phyloP scores from a whole-genome alignment of 1,284 basidiomycete genomes.

The Rhodotorula sp. region DNA sequence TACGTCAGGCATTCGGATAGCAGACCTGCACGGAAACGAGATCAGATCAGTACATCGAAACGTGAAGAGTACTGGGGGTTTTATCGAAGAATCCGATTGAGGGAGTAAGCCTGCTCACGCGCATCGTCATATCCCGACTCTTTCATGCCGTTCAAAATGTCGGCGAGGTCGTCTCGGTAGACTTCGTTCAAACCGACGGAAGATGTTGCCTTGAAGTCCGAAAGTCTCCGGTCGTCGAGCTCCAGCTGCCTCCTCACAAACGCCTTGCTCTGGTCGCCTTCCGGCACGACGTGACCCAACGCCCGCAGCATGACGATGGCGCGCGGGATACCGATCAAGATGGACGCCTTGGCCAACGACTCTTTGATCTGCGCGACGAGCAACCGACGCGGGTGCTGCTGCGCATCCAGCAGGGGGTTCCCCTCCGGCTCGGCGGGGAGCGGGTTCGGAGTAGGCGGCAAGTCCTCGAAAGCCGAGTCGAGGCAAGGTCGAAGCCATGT shows the following conservation, averaged over 20 bases:
- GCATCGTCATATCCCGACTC: neutral
- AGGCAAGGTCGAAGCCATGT: slow-evolving; percentile 20
- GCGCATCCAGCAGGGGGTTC: slow-evolving; percentile 1
- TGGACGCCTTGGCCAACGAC: slow-evolving; percentile 18
- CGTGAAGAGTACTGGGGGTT: no score
- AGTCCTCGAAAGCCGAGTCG: neutral
- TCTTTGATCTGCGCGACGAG: slow-evolving; percentile 27
- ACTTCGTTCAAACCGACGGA: slow-evolving; percentile 14
- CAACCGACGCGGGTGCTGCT: slow-evolving; percentile 19
- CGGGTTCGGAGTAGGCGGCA: neutral
- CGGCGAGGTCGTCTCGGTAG: slow-evolving; percentile 22
- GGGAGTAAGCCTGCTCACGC: no score
- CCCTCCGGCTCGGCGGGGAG: slow-evolving; percentile 10
- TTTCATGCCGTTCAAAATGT: slow-evolving; percentile 19
- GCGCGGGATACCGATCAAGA: slow-evolving; percentile 30
- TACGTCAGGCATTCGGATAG: slow-evolving; percentile 31
- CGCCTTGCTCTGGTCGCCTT: slow-evolving; percentile 2
- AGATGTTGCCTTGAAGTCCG: neutral
- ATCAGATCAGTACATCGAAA: neutral
- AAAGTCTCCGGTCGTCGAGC: neutral
- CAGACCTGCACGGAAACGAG: slow-evolving; percentile 4
- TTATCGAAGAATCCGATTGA: no score
- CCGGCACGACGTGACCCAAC: slow-evolving; percentile 2
- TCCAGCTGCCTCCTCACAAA: slow-evolving; percentile 19
- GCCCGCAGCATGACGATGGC: slow-evolving; percentile 26